Evolutionary conservation across 2,329 filamentous ascomycete species (phyloP).

Genomic region (Colletotrichum sp.): DNA sequence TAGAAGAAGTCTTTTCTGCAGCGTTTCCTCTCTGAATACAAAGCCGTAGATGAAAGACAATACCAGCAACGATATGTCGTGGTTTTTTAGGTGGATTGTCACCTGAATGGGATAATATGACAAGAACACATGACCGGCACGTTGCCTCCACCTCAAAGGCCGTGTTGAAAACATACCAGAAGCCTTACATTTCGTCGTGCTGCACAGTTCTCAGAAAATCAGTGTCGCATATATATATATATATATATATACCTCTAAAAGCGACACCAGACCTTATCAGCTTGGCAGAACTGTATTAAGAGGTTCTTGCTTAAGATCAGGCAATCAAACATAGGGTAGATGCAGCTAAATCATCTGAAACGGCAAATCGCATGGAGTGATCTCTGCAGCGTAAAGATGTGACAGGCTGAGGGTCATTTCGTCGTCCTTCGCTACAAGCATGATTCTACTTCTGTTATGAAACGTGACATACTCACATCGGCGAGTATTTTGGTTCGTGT

Average conservation of each 20-base stretch:
- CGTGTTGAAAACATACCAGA: neutral
- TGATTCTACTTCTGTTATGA: neutral
- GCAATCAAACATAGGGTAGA: fast-evolving
- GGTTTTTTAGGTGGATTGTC: neutral
- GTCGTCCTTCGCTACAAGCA: neutral
- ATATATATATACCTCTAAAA: neutral
- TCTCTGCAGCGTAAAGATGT: neutral
- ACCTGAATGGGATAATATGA: fast-evolving
- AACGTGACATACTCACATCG: neutral
- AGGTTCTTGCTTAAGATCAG: neutral
- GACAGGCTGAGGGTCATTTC: neutral
- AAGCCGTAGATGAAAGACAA: neutral
- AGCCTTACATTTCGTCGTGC: neutral
- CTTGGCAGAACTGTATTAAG: neutral
- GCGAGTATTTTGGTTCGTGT: fast-evolving
- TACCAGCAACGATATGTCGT: neutral
- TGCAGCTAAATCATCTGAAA: fast-evolving
- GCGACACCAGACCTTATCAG: neutral
- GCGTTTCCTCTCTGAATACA: neutral
- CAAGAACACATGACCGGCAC: fast-evolving
- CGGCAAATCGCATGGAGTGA: fast-evolving
- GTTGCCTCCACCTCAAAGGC: neutral
- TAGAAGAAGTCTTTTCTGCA: fast-evolving
- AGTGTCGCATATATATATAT: no score
- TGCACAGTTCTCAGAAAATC: neutral